Evolutionary conservation across 202 grass and related monocot species (phyloP).

Genomic region (Elaeis oleifera): DNA sequence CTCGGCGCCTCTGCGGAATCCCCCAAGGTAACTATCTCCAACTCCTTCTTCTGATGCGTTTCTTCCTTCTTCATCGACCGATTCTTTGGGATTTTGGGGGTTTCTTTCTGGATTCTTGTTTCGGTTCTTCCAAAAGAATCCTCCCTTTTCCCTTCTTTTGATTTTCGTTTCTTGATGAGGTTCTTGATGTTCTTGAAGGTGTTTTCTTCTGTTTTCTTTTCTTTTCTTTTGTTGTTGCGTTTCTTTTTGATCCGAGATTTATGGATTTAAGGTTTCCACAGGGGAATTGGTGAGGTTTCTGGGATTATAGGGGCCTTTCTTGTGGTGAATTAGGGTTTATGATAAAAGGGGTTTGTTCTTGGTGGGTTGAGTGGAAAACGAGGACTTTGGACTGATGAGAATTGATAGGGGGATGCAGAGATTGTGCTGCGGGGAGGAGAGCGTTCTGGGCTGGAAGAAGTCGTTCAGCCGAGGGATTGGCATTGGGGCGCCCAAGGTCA

Average conservation of each 20-base stretch:
- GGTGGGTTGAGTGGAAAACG: constrained; percentile 2
- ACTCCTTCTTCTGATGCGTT: neutral
- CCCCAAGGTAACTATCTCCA: neutral
- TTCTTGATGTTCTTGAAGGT: too few relatives aligned
- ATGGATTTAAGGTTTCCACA: constrained; percentile 7
- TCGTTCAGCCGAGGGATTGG: constrained; percentile 33
- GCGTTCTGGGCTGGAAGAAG: constrained; percentile 43
- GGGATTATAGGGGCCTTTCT: neutral
- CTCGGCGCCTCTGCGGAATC: neutral
- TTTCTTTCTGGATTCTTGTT: too few relatives aligned
- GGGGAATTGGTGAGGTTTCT: neutral
- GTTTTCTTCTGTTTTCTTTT: too few relatives aligned
- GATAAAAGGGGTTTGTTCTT: neutral
- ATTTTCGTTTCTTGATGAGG: too few relatives aligned
- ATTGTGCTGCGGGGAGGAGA: constrained; percentile 47
- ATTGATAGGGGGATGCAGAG: constrained; percentile 72
- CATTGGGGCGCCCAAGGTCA: constrained; percentile 56
- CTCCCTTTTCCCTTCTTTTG: too few relatives aligned
- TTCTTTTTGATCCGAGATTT: neutral
- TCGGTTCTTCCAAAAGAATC: too few relatives aligned
- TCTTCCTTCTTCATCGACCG: too few relatives aligned
- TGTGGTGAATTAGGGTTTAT: constrained; percentile 1
- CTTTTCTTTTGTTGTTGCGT: too few relatives aligned
- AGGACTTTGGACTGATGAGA: constrained; percentile 56
- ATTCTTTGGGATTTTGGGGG: too few relatives aligned